These are phyloP conservation scores for Tylopilus orsonianus DNA, from an alignment of 1,284 basidiomycete species.

Conservation along the genomic window DNA sequence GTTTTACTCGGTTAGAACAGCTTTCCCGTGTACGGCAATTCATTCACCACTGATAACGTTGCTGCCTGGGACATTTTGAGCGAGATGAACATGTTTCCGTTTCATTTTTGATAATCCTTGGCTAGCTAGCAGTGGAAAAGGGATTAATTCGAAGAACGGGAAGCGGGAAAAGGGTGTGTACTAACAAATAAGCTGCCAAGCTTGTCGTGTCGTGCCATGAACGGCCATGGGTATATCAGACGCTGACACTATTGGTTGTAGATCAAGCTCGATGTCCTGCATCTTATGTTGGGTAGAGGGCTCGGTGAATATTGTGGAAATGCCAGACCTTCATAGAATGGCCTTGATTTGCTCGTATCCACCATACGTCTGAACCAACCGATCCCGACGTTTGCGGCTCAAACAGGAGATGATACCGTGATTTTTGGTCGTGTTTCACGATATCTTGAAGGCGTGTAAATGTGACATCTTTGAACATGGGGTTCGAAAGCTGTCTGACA, in stretches of 20 bases:
- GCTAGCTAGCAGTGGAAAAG: conserved; percentile 39
- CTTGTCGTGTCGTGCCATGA: conserved; percentile 69
- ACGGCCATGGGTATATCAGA: conserved; percentile 74
- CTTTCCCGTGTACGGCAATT: not conserved
- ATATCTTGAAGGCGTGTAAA: conserved; percentile 65
- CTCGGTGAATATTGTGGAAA: not conserved
- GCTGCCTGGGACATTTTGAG: conserved; percentile 63
- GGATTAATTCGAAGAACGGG: not conserved
- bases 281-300: not conserved
- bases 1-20: not conserved
- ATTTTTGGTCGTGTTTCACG: conserved; percentile 75
- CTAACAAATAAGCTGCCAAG: conserved; percentile 70
- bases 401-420: conserved; percentile 69
- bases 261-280: conserved; percentile 66
- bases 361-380: conserved; percentile 53
- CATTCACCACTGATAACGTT: conserved; percentile 72
- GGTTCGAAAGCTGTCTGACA: conserved; percentile 47
- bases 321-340: conserved; percentile 75
- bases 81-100: conserved; percentile 87
- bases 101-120: conserved; percentile 83
- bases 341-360: conserved; percentile 93
- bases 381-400: conserved; percentile 48
- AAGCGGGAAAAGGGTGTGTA: not conserved
- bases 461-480: conserved; percentile 53
- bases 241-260: conserved; percentile 60